Base-by-base conservation (phyloP, 805 yeast species). In the Yamadazyma kitorensis region DNA sequence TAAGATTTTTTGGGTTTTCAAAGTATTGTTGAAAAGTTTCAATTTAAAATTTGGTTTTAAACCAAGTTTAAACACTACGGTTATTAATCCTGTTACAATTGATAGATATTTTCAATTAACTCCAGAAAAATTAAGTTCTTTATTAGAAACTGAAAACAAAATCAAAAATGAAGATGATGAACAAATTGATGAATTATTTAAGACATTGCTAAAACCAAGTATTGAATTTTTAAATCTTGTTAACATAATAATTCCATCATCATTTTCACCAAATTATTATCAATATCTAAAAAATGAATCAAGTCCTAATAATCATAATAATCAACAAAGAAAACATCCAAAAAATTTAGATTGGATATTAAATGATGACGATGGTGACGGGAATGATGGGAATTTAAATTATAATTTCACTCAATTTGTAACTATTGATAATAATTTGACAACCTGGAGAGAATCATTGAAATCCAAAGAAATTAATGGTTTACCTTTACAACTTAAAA, bases 291-390 rank as follows among this genome's bases (percentile, higher is more conserved):
- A 60, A 34, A 47, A 49, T 17, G 57, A 55, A 12, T 8, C 17
- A 5, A 23, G 13, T 13, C 33, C 20, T 12, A n/a, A 27, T n/a
- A 31, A 21, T 19, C 27, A 37, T 15, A 50, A 48, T 12, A 47
- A 54, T n/a, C 45, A 49, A 11, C 41, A 45, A 4, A 44, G 48
- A 27, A 39, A 39, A 11, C 52, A 53, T 26, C 52, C 54, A 12
- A 48, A 48, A 24, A 53, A 45, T 24, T 50, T 67, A 18, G 72
- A 67, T 39, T 64, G 70, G 69, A 64, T 67, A 16, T 51, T 66
- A 28, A 65, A 65, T 37, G 70, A 68, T 39, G 70, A 66, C 41
- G 73, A 65, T 41, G 73, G 73, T 15, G 73, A 67, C 41, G 72
- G 73, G 5, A 67, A 65, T 39, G 73, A 67, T 44, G 73, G 73